These are phyloP conservation scores for Thermochaetoides thermophila DNA, from an alignment of 495 filamentous ascomycete species.

Conservation along the genomic window DNA sequence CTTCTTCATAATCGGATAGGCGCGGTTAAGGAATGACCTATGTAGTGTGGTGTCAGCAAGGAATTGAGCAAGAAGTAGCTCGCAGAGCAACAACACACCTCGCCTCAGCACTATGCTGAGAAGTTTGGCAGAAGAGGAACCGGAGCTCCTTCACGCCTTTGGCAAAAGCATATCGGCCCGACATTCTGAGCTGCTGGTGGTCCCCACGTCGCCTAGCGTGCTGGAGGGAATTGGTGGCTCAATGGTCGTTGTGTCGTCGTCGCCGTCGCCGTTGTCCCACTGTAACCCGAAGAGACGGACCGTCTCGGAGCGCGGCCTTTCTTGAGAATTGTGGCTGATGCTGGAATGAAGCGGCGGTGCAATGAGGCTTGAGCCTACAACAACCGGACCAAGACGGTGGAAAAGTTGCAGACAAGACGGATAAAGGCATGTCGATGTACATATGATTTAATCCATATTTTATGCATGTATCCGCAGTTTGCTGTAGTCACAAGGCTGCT, in stretches of 20 bases:
- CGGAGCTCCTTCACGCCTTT: constrained; percentile 85
- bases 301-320: constrained; percentile 7
- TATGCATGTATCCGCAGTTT: too few relatives aligned
- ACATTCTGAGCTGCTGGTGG: constrained; percentile 45
- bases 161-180: constrained; percentile 80
- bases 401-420: background rate
- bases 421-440: too few relatives aligned
- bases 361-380: constrained; percentile 8
- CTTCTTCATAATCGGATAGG: constrained; percentile 99
- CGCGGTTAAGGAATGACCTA: constrained; percentile 81
- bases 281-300: too few relatives aligned
- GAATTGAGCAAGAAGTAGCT: background rate
- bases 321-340: constrained; percentile 5
- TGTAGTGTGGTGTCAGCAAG: constrained; percentile 1
- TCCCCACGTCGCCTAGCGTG: too few relatives aligned
- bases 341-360: too few relatives aligned
- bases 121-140: constrained; percentile 90
- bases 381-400: background rate
- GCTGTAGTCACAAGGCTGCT: too few relatives aligned
- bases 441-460: too few relatives aligned
- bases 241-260: constrained; percentile 8
- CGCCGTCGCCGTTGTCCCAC: constrained; percentile 3
- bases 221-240: too few relatives aligned
- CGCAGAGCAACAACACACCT: constrained; percentile 60
- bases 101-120: constrained; percentile 70